A percentile compares a stretch with the other conserved stretches of the same genome.
phyloP scores from a whole-genome alignment of 2,329 filamentous ascomycete species.

The Coniella lustricola region DNA sequence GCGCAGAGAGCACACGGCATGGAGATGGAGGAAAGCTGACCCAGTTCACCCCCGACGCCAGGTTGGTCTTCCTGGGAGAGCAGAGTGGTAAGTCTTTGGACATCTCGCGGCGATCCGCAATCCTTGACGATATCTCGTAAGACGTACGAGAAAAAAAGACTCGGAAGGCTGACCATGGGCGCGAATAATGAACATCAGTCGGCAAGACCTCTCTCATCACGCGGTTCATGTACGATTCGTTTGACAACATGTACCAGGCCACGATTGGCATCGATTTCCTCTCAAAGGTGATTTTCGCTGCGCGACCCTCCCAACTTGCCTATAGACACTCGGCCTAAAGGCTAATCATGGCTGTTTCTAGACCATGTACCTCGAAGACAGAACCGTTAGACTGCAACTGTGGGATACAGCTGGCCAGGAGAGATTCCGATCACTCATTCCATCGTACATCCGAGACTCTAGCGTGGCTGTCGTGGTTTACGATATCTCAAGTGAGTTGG shows the following conservation, averaged over 20 bases:
- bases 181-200: conserved; percentile 46
- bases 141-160: too few relatives aligned
- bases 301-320: background rate
- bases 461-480: conserved; percentile 98
- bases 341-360: conserved; percentile 27
- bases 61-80: conserved; percentile 94
- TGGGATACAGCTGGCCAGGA: conserved; percentile 99
- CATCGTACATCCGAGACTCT: conserved; percentile 96
- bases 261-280: conserved; percentile 99
- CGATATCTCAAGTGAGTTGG: conserved; percentile 78
- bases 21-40: conserved; percentile 9
- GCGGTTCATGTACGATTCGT: conserved; percentile 99
- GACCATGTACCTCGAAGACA: conserved; percentile 99
- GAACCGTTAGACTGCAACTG: conserved; percentile 91
- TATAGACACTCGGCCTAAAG: too few relatives aligned
- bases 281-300: conserved; percentile 62
- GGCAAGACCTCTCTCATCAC: conserved; percentile 98
- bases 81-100: conserved; percentile 77
- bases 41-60: conserved; percentile 29
- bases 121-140: too few relatives aligned
- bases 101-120: too few relatives aligned
- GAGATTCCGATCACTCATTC: conserved; percentile 92
- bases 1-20: too few relatives aligned
- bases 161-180: background rate
- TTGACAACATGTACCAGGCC: conserved; percentile 99